Conservation (phyloP, 371 early-diverging fungal species). For the Mucor racemosus region DNA sequence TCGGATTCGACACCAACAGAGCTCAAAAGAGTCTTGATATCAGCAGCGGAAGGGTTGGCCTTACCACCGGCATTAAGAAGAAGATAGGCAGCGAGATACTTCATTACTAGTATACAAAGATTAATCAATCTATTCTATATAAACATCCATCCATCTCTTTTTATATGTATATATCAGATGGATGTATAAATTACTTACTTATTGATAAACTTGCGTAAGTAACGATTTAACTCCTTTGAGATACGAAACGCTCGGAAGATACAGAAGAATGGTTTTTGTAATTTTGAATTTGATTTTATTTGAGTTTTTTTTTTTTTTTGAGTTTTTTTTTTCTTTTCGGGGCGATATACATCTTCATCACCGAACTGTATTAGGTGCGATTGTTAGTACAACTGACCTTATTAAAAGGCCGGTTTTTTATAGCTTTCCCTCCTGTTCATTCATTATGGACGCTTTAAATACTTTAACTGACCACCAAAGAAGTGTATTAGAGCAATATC, state of each 20-base stretch:
- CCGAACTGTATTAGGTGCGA: background rate
- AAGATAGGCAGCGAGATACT: conserved; percentile 97
- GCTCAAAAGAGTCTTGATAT: conserved; percentile 85
- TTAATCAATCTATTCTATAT: conserved; percentile 17
- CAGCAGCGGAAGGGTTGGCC: conserved; percentile 79
- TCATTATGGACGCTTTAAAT: conserved; percentile 22
- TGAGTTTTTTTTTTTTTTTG: background rate
- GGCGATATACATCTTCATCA: too few species aligned
- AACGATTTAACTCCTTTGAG: conserved; percentile 49
- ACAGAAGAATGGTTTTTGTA: conserved; percentile 11
- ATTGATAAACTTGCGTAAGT: conserved; percentile 38
- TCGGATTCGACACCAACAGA: conserved; percentile 96
- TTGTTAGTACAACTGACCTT: background rate
- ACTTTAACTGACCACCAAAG: conserved; percentile 25
- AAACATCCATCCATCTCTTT: conserved; percentile 24
- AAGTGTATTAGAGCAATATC: conserved; percentile 25
- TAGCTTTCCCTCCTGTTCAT: background rate
- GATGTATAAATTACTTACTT: conserved; percentile 11
- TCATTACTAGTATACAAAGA: conserved; percentile 63
- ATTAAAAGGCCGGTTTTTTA: background rate
- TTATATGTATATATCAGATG: background rate
- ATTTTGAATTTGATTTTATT: conserved; percentile 1
- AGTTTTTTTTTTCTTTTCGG: background rate
- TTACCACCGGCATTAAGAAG: conserved; percentile 92
- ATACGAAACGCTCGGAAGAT: conserved; percentile 42